Evolutionary conservation across 2,329 filamentous ascomycete species (phyloP).

Genomic region (Aspergillus sp.): DNA sequence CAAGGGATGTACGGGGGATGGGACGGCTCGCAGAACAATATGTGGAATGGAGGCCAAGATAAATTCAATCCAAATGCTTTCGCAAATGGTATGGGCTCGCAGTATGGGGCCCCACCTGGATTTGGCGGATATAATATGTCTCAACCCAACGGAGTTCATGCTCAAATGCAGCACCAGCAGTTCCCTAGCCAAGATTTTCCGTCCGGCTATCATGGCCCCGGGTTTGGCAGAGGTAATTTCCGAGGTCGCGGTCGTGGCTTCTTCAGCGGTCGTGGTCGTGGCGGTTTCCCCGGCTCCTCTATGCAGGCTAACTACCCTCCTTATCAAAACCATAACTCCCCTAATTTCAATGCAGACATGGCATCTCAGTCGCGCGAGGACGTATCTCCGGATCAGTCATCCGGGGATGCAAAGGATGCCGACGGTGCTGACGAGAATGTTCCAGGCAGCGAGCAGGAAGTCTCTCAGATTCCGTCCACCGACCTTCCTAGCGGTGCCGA

Average conservation of each 20-base stretch:
- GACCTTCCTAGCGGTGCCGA: conserved; percentile 12
- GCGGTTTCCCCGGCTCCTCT: conserved; percentile 37
- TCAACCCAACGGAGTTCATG: conserved; percentile 79
- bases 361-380: conserved; percentile 17
- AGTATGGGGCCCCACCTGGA: conserved; percentile 76
- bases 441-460: conserved; percentile 33
- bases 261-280: conserved; percentile 39
- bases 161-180: conserved; percentile 55
- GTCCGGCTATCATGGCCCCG: conserved; percentile 77
- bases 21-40: conserved; percentile 69
- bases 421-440: conserved; percentile 31
- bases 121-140: conserved; percentile 69
- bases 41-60: conserved; percentile 84
- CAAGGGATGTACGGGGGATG: conserved; percentile 73
- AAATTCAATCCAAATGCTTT: conserved; percentile 84
- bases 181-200: conserved; percentile 63
- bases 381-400: conserved; percentile 10
- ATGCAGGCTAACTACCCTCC: conserved; percentile 34
- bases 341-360: conserved; percentile 27
- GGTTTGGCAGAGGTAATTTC: conserved; percentile 60
- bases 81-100: conserved; percentile 73
- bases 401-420: conserved; percentile 23
- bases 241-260: conserved; percentile 65
- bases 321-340: conserved; percentile 31
- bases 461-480: conserved; percentile 25